Conservation (phyloP, 257 asterid species). For the Coffea canephora region DNA sequence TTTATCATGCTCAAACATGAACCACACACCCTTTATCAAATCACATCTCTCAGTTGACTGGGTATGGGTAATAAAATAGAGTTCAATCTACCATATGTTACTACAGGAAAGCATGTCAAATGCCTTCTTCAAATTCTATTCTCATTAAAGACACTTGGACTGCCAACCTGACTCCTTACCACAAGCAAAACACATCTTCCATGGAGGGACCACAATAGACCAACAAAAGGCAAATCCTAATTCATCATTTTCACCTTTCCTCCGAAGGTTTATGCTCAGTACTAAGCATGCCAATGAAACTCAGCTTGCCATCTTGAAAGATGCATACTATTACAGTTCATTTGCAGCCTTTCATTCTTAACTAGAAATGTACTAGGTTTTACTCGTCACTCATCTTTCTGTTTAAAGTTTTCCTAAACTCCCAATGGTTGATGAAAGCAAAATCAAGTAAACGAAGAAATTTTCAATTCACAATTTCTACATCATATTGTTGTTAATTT, state of each 20-base stretch:
- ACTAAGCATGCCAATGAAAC: neutral
- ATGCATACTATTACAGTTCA: neutral
- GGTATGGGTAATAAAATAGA: neutral
- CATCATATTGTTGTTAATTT: slow-evolving; percentile 6
- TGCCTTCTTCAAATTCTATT: neutral
- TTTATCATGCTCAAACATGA: neutral
- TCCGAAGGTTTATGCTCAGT: neutral
- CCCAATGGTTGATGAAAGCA: neutral
- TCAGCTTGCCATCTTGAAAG: neutral
- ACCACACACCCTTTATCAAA: neutral
- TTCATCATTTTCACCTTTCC: neutral
- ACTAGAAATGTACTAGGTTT: neutral
- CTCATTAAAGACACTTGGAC: neutral
- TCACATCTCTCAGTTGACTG: too few species aligned
- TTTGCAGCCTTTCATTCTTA: neutral
- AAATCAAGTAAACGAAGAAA: neutral
- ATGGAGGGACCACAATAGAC: neutral
- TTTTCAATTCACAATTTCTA: neutral
- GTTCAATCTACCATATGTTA: too few species aligned
- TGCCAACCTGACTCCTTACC: too few species aligned
- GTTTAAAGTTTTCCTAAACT: neutral
- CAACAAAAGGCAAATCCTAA: neutral
- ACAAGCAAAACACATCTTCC: too few species aligned
- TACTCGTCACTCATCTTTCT: neutral
- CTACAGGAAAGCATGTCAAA: too few species aligned